These are phyloP conservation scores for Scutellaria barbata DNA, from an alignment of 257 asterid species.

Conservation along the genomic window DNA sequence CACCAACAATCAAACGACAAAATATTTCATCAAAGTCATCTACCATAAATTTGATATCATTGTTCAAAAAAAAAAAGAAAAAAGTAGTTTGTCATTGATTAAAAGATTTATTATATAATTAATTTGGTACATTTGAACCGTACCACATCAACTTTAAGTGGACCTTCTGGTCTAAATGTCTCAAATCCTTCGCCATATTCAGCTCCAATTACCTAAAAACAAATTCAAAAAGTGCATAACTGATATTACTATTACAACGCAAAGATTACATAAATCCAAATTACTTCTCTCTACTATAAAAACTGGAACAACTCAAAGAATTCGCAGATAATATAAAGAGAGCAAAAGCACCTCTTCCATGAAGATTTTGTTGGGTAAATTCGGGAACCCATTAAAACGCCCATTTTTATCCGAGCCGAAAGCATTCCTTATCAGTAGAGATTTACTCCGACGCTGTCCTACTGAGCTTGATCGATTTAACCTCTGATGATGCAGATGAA, in stretches of 20 bases:
- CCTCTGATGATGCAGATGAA: constrained; percentile 48
- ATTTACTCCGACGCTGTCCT: constrained; percentile 39
- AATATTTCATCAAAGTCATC: constrained; percentile 6
- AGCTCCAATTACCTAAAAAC: constrained; percentile 88
- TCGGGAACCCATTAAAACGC: constrained; percentile 48
- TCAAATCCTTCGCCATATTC: constrained; percentile 99
- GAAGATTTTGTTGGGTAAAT: constrained; percentile 59
- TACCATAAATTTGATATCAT: not conserved
- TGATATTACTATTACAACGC: not conserved
- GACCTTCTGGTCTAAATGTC: constrained; percentile 91
- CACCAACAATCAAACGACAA: constrained; percentile 23
- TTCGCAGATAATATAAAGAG: constrained; percentile 3
- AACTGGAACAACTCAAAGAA: not conserved
- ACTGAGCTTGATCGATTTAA: constrained; percentile 49
- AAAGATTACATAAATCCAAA: constrained; percentile 3
- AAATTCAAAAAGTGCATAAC: not conserved
- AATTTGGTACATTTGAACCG: constrained; percentile 25
- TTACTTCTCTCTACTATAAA: too few species aligned
- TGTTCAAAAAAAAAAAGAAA: not conserved
- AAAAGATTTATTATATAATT: not conserved
- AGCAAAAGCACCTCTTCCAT: constrained; percentile 73
- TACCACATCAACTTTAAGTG: constrained; percentile 96
- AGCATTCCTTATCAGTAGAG: constrained; percentile 48
- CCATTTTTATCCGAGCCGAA: constrained; percentile 57
- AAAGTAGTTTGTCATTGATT: not conserved